Conservation (phyloP, 345 rosid genomes). For the Eucalyptus globulus region DNA sequence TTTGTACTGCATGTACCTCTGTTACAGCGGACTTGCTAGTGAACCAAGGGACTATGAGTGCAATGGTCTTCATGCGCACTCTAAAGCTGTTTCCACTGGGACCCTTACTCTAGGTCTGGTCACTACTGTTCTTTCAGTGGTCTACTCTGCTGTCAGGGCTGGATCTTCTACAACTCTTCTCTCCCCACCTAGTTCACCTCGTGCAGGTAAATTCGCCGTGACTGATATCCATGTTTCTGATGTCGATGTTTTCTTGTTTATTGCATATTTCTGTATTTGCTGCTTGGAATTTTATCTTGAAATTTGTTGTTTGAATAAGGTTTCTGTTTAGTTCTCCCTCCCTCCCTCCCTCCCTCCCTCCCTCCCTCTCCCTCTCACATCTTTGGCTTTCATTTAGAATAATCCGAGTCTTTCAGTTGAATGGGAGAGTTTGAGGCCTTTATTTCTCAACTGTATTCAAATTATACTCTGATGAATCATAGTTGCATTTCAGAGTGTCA, state of each 20-base stretch:
- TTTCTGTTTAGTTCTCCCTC: background rate
- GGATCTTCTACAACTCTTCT: conserved; percentile 91
- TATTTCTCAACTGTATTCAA: background rate
- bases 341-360: background rate
- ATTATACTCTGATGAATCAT: background rate
- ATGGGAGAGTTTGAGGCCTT: background rate
- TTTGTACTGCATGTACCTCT: conserved; percentile 88
- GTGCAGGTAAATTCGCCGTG: conserved; percentile 42
- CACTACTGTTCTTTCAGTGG: conserved; percentile 87
- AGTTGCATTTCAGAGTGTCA: background rate
- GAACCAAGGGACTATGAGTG: conserved; percentile 92
- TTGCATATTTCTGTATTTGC: background rate
- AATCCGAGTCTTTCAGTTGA: background rate
- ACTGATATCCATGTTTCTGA: background rate
- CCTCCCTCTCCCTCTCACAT: too few species aligned
- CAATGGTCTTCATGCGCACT: conserved; percentile 92
- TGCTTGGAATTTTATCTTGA: background rate
- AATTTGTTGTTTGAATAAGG: background rate
- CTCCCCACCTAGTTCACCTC: conserved; percentile 87
- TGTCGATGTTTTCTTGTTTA: background rate
- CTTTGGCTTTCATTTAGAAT: background rate
- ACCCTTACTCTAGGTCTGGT: conserved; percentile 77
- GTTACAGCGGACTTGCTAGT: conserved; percentile 94
- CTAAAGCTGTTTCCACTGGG: conserved; percentile 86
- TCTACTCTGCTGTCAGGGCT: conserved; percentile 96